These are phyloP conservation scores for Vicia sativa DNA, from an alignment of 306 rosid species.

Conservation along the genomic window DNA sequence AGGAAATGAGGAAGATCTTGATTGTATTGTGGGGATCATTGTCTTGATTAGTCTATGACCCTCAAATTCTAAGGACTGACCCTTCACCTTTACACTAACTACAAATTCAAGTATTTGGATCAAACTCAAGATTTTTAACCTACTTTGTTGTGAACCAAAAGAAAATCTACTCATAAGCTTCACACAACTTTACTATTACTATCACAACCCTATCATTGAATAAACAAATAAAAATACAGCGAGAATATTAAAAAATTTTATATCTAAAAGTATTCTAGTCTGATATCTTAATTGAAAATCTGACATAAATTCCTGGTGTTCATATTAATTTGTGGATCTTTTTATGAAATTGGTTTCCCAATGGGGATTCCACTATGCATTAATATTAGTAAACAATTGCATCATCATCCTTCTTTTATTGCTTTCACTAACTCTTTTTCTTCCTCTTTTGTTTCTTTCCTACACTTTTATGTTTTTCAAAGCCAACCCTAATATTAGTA, in stretches of 20 bases:
- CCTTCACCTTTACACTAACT: too few relatives aligned
- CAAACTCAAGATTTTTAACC: too few relatives aligned
- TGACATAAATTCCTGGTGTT: constrained; percentile 52
- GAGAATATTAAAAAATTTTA: not conserved
- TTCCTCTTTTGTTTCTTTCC: constrained; percentile 6
- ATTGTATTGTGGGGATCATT: too few relatives aligned
- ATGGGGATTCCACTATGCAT: constrained; percentile 54
- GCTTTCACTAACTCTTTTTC: not conserved
- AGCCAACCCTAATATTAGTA: not conserved
- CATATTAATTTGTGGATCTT: constrained; percentile 47
- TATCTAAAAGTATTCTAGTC: not conserved
- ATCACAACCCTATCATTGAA: not conserved
- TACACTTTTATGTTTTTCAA: not conserved
- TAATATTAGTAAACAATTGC: constrained; percentile 31
- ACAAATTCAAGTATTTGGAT: too few relatives aligned
- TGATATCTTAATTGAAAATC: not conserved
- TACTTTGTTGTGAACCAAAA: too few relatives aligned
- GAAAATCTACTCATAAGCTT: not conserved
- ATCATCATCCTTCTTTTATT: constrained; percentile 18
- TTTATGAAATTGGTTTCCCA: constrained; percentile 44
- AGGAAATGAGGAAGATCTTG: too few relatives aligned
- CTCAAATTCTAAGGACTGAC: too few relatives aligned
- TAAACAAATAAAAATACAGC: not conserved
- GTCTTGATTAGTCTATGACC: too few relatives aligned
- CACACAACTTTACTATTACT: not conserved